Evolutionary conservation across 306 rosid species (phyloP), one percentile per base, ranked within the genome.

Genomic region (Hylodesmum podocarpum): DNA sequence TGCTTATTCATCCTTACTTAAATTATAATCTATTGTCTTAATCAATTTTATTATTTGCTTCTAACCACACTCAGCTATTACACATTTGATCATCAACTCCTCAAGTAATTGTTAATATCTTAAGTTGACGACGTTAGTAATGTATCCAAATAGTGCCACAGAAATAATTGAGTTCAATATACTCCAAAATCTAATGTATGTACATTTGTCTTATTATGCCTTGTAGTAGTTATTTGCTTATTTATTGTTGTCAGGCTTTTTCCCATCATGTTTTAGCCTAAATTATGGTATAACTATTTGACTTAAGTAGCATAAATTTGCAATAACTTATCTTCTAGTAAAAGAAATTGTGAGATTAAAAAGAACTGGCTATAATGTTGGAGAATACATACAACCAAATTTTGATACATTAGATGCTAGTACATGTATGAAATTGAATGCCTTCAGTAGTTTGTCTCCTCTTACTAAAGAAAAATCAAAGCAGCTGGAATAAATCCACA

Each of bases 131-230:
- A 29, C 46, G 47, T 29, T 14, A 47, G 37, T 15, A 9, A 19
- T 46, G 12, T 22, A 1, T 8, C 29, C 19, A 53, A 50, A 47
- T 8, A 62, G 40, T 31, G 36, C 19, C 43, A 8, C 36, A 8
- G 31, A 29, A n/a, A 22, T 59, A 43, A 21, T 58, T 70, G 36
- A 37, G 7, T 33, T 6, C 28, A 34, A 66, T 13, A n/a, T 4
- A 12, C 51, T 50, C 39, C 16, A 58, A 39, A 19, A n/a, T n/a
- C n/a, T n/a, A n/a, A n/a, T n/a, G 18, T 34, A 4, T 1, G 49
- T 50, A n/a, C 18, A 10, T 77, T 68, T 78, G 70, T 78, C 76
- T 12, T 14, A 41, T 57, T 6, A 49, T 55, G 18, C 18, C 69
- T 41, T n/a, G n/a, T n/a, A n/a, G n/a, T n/a, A 21, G 39, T 15